Base-by-base conservation (phyloP, 2,329 filamentous ascomycete species). In the Ascochyta pisi region DNA sequence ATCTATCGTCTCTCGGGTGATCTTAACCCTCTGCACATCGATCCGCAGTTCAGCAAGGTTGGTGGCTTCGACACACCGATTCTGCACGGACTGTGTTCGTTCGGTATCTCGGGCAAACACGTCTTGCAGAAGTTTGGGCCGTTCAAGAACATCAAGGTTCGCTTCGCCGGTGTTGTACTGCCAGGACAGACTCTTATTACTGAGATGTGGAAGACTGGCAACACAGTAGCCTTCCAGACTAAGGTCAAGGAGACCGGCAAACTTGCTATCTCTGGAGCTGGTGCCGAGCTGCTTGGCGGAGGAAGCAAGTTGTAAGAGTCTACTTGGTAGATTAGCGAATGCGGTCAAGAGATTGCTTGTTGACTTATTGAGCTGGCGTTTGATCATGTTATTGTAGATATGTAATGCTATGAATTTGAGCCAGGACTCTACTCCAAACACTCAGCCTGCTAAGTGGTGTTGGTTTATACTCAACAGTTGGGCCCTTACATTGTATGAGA, bases 51-150 rank as follows among this genome's bases (percentile, higher is more conserved):
- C 78, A 91, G 91, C 79, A 95, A 95, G 81, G 88, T 96, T 67
- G 95, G 94, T 57, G 95, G 95, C 57, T 99, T 99, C 86, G 90
- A 95, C 79, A 86, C 82, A 26, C 95, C 95, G 12, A 99, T 99
- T 74, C 83, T 99, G 50, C 95, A 99, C 81, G 95, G 95, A n/a
- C 86, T 99, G 34, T 96, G 92, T 84, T 95, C 88, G 74, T 94
- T 99, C 70, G 95, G 95, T 66, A 86, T 98, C 64, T 89, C 91
- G 15, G 91, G 89, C 63, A 97, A 96, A 84, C 92, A 94, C 57
- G 87, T 99, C 35, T 89, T 93, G 75, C 85, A 92, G 78, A 89
- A 83, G 62, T 98, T 88, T 70, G 95, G 95, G 4, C 79, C 84
- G 34, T 92, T 89, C 80, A 92, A 91, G 84, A 96, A 92, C 79